Evolutionary conservation across 768 basidiomycete genomes (phyloP), one percentile per base, ranked within the genome.

Genomic region (Roridomyces roridus): DNA sequence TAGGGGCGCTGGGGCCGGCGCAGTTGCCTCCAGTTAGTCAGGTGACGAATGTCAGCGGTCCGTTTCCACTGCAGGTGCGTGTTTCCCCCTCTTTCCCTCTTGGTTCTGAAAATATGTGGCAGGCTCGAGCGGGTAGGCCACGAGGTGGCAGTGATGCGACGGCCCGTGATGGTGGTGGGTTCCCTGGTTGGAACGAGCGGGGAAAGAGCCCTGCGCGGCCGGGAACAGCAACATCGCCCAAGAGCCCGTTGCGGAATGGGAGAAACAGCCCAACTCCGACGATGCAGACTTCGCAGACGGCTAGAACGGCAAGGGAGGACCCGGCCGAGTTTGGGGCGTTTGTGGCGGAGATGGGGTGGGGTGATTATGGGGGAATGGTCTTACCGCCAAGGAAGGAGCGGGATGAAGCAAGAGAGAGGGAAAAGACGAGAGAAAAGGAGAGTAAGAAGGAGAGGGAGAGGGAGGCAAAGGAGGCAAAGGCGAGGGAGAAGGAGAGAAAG

Each of bases 111-210:
- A n/a, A n/a, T n/a, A n/a, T n/a, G n/a, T n/a, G n/a, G n/a, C 15
- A 34, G 31, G 31, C 31, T 34, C 31, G 31, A 34, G 31, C 69
- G 14, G 62, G 66, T 20, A 68, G 74, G 17, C 51, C 68, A 31
- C 42, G 72, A 20, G 71, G 72, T 6, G 51, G 58, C 21, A 70
- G 69, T 49, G 68, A 71, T 51, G 62, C 61, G 18, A 64, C 68
- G 6, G 35, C 45, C 45, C 42, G 29, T 34, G 26, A 46, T 17
- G 40, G 55, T 21, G 51, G 29, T n/a, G 58, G 57, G 10, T 52
- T 64, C 14, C 43, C 35, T 18, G 60, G 67, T 26, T 65, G 66
- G 41, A 65, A 55, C 20, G 68, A 65, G 40, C 67, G 67, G 49
- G 60, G 55, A 10, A 57, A 58, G 52, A 57, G 56, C 23, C 53